A percentile compares a stretch with the other conserved stretches of the same genome.
Conservation (phyloP, 768 basidiomycete genomes). For the Brasilioporus rufonigricans region DNA sequence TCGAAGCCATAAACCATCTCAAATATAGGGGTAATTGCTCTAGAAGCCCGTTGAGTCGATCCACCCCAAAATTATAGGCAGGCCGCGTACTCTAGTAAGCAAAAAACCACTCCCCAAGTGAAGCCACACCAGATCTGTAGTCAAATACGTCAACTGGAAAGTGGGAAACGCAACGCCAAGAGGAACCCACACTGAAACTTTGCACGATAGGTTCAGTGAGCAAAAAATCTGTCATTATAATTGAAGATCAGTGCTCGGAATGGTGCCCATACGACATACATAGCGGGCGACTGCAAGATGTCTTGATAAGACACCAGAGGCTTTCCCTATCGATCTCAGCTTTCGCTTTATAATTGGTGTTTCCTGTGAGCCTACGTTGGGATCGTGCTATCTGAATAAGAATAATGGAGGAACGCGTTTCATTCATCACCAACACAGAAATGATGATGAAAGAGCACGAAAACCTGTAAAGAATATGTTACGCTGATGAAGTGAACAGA, state of each 20-base stretch:
- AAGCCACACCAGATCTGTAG: slow-evolving; percentile 63
- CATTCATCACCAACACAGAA: slow-evolving; percentile 56
- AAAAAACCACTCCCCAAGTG: slow-evolving; percentile 72
- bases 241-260: not conserved
- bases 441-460: slow-evolving; percentile 49
- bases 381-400: slow-evolving; percentile 63
- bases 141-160: not conserved
- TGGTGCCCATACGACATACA: slow-evolving; percentile 42
- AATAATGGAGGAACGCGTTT: slow-evolving; percentile 72
- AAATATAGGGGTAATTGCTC: slow-evolving; percentile 58
- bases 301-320: slow-evolving; percentile 56
- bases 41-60: slow-evolving; percentile 14
- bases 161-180: not conserved
- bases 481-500: not conserved
- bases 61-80: not conserved
- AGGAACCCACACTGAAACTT: slow-evolving; percentile 58
- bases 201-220: slow-evolving; percentile 64
- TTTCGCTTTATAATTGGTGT: slow-evolving; percentile 54
- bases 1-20: slow-evolving; percentile 56
- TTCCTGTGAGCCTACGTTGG: slow-evolving; percentile 63
- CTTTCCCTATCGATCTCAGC: slow-evolving; percentile 60
- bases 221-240: slow-evolving; percentile 17
- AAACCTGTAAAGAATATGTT: slow-evolving; percentile 37
- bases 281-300: slow-evolving; percentile 67
- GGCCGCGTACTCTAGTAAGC: slow-evolving; percentile 51